Evolutionary conservation across 768 basidiomycete genomes (phyloP), one percentile per base, ranked within the genome.

Genomic region (Termitomyces sp.): DNA sequence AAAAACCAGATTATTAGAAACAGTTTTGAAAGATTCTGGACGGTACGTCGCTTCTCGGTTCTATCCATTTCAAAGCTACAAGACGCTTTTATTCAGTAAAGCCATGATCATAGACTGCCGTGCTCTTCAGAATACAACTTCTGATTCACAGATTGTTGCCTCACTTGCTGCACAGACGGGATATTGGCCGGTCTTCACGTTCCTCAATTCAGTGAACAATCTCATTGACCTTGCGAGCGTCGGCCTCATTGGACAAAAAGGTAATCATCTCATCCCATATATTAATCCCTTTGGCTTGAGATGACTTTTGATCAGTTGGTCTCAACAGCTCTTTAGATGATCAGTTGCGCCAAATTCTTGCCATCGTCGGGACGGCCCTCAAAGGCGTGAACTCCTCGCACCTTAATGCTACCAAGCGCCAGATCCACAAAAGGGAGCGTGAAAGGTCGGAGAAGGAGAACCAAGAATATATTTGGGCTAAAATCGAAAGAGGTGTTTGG

Each of bases 191-290:
- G 81, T 93, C 6, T 96, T 97, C 74, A 88, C 88, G 5, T 90
- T 94, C 75, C 76, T 93, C 53, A 87, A 88, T 67, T 93, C 91
- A 0, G 74, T 93, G 69, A 91, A 84, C 67, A 89, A 84, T 63
- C 74, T 98, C 60, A 85, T 98, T 63, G 96, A 98, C 70, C 81
- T 98, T n/a, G 94, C 93, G 1, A 89, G 88, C 61, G 84, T 95
- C 47, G 96, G 96, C 1, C 69, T 98, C n/a, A 97, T 97, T 66
- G 97, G 97, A 3, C 94, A 97, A 70, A 98, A 98, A 77, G 85
- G 92, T 89, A 57, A 6, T 54, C 29, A 17, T 45, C 10, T 4
- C 17, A 42, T 56, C 5, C 31, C 31, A 17, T 9, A n/a, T 34
- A 42, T 48, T 14, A 6, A 29, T 25, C 5, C 15, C 29, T 10